These are phyloP conservation scores for Barbatosphaeria neglecta DNA, from an alignment of 495 filamentous ascomycete species.

Conservation along the genomic window DNA sequence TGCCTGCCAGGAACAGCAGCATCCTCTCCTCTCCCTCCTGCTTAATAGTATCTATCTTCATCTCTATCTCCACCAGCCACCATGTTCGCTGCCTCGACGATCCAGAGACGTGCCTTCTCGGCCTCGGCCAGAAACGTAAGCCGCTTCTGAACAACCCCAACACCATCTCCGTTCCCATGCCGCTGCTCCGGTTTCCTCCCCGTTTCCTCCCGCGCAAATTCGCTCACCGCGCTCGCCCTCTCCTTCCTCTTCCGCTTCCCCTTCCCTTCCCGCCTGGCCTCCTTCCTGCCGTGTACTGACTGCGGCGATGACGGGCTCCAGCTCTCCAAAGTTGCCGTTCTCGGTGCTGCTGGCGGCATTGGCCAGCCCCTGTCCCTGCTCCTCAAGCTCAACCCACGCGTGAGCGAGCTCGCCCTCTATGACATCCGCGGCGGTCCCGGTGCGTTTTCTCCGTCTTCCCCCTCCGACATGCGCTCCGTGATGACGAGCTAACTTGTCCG, in stretches of 20 bases:
- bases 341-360: slow-evolving; percentile 94
- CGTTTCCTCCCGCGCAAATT: slow-evolving; percentile 1
- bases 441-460: slow-evolving; percentile 31
- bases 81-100: slow-evolving; percentile 71
- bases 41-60: neutral
- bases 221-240: neutral
- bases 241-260: slow-evolving; percentile 21
- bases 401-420: slow-evolving; percentile 88
- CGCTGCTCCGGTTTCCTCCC: slow-evolving; percentile 3
- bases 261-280: no score
- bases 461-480: slow-evolving; percentile 3
- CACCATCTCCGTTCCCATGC: slow-evolving; percentile 6
- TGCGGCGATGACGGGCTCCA: slow-evolving; percentile 25
- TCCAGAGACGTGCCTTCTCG: slow-evolving; percentile 90
- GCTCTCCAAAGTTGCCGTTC: slow-evolving; percentile 93
- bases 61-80: slow-evolving; percentile 16
- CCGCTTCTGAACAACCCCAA: slow-evolving; percentile 2
- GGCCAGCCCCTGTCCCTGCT: slow-evolving; percentile 95
- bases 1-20: neutral
- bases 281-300: no score
- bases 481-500: no score
- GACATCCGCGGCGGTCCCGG: slow-evolving; percentile 92
- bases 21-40: neutral
- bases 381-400: slow-evolving; percentile 91
- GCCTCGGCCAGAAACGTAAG: slow-evolving; percentile 79